Base-by-base conservation (phyloP, 106 monocot genomes). In the Dioscorea alata region DNA sequence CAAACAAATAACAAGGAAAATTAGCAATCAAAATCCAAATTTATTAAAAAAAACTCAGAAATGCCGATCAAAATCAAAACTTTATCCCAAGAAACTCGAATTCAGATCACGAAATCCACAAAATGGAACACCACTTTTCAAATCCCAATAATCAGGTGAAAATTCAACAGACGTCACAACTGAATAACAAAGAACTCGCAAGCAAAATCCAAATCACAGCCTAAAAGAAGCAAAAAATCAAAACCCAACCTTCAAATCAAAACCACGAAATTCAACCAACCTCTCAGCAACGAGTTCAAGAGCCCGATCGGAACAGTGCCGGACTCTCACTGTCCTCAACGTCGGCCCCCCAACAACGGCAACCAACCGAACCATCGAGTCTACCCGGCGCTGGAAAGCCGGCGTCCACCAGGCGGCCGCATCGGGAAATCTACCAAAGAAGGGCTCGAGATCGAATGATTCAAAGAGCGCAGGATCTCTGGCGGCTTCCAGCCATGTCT, bases 281-380 rank as follows among this genome's bases (percentile, higher is more conserved):
- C 88, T 95, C 77, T 84, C 78, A 25, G 78, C 79, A 2, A 72
- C 59, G 57, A 84, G 82, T 48, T 49, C 28, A 54, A 91, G 77
- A 2, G 88, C 67, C 10, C 23, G 28, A 65, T 88, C 88, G 17
- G 91, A 95, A 70, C 91, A 95, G 87, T 95, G 95, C n/a, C 88
- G 58, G 48, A 95, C 84, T 12, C 86, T 65, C 58, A 95, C n/a
- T 73, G 74, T 77, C 19, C 70, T 33, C 0, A 86, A 51, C 16
- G 62, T 58, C 12, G 71, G 85, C 2, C 59, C 83, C 14, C 78
- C 78, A 60, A 73, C 77, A 42, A 65, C 64, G n/a, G 78, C 88
- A 4, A 71, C 81, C 4, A 69, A 74, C 32, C 79, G 66, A 18
- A 94, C 63, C 87, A 94, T 84, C 24, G 76, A 74, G 59, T 95